These are phyloP conservation scores for Leishmania gerbilli DNA, from an alignment of 208 protist genomes.

Conservation along the genomic window DNA sequence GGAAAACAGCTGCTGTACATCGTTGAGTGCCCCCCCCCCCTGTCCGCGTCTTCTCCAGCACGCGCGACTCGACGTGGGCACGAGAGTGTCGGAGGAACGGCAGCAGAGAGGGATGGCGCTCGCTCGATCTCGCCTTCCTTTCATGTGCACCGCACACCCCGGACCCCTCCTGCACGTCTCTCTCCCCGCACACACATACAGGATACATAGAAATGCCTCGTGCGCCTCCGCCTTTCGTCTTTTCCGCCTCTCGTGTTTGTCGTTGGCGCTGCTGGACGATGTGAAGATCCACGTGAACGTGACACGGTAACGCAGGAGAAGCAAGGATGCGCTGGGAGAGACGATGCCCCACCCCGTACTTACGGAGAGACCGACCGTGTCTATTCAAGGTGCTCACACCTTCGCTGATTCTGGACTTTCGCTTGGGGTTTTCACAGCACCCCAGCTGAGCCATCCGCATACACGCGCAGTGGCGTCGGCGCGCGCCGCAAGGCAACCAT, in stretches of 20 bases:
- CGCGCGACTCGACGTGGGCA: not conserved
- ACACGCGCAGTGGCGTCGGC: not conserved
- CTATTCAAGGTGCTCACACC: not conserved
- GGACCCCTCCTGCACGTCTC: not conserved
- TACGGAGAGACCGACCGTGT: not conserved
- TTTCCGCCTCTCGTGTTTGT: not conserved
- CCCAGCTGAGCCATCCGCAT: not conserved
- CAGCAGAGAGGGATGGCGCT: not conserved
- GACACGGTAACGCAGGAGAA: not conserved
- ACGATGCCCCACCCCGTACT: not conserved
- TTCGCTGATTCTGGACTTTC: not conserved
- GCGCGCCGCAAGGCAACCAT: not conserved
- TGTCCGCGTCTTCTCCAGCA: not conserved
- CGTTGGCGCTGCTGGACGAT: not conserved
- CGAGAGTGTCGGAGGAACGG: not conserved
- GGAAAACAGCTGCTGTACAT: not conserved
- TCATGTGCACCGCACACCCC: not conserved
- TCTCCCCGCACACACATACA: not conserved
- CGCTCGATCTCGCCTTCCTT: not conserved
- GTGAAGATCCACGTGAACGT: not conserved
- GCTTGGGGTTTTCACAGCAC: not conserved
- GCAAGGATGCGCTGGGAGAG: not conserved
- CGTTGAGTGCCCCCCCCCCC: not conserved
- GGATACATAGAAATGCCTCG: not conserved
- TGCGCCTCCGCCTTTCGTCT: not conserved